Evolutionary conservation across 23 red algal species (phyloP).

Genomic region (Gracilaria vermiculophylla): DNA sequence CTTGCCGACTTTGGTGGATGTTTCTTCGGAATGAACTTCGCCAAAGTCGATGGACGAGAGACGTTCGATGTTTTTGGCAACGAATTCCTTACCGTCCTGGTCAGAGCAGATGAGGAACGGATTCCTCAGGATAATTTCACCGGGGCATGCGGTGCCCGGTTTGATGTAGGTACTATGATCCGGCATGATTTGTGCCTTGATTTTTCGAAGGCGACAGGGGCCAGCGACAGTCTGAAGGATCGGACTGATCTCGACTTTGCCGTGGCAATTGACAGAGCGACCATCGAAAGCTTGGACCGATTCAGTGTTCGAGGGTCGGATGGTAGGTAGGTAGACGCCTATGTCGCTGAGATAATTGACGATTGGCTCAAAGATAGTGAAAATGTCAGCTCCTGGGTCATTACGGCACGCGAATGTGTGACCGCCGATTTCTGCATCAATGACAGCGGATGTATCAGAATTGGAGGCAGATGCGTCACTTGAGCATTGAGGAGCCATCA

Average conservation of each 20-base stretch:
- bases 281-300: slow-evolving; percentile 16
- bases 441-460: not conserved
- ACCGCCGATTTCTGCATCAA: slow-evolving; percentile 30
- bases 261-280: not conserved
- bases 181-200: slow-evolving; percentile 25
- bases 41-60: not conserved
- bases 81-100: no score
- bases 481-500: no score
- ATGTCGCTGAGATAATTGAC: slow-evolving; percentile 10
- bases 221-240: slow-evolving; percentile 37
- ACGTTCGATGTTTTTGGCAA: no score
- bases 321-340: not conserved
- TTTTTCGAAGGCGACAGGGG: slow-evolving; percentile 49
- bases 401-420: slow-evolving; percentile 34
- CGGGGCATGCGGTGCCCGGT: no score
- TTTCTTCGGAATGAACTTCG: not conserved
- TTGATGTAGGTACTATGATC: not conserved
- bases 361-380: slow-evolving; percentile 4
- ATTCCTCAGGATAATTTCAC: no score
- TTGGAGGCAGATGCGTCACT: no score
- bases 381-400: slow-evolving; percentile 28
- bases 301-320: not conserved
- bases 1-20: slow-evolving; percentile 14
- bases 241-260: not conserved
- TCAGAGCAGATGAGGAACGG: no score